Evolutionary conservation across 2,329 filamentous ascomycete species (phyloP).

Genomic region (Cryphonectria parasitica): DNA sequence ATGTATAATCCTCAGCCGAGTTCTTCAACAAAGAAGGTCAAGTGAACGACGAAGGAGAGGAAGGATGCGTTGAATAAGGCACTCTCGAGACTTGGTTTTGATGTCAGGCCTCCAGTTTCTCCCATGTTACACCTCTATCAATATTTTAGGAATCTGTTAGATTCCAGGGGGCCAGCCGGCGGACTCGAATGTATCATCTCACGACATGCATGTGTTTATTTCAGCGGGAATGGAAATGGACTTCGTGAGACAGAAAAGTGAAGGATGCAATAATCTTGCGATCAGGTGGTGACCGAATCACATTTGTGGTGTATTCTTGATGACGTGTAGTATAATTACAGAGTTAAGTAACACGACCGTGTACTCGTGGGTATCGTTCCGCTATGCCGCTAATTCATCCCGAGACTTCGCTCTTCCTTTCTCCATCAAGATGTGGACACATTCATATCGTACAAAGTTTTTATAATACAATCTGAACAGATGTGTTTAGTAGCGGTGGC

Average conservation of each 20-base stretch:
- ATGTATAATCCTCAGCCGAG: neutral
- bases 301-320: neutral
- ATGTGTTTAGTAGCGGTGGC: slow-evolving; percentile 38
- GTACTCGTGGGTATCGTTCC: slow-evolving; percentile 21
- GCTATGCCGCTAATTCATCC: slow-evolving; percentile 20
- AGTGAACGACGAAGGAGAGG: neutral
- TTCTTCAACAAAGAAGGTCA: neutral
- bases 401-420: neutral
- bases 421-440: neutral
- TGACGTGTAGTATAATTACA: neutral
- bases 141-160: neutral
- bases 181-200: neutral
- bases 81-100: neutral
- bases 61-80: neutral
- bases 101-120: neutral
- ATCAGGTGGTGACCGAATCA: neutral
- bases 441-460: neutral
- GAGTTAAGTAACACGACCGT: neutral
- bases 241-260: neutral
- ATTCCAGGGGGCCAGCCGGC: slow-evolving; percentile 11
- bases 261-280: neutral
- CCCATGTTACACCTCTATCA: neutral
- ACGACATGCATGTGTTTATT: neutral
- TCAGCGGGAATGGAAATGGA: too few species aligned
- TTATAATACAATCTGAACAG: neutral